These are phyloP conservation scores for Bryoglossum gracile DNA, from an alignment of 495 filamentous ascomycete genomes.

Conservation along the genomic window DNA sequence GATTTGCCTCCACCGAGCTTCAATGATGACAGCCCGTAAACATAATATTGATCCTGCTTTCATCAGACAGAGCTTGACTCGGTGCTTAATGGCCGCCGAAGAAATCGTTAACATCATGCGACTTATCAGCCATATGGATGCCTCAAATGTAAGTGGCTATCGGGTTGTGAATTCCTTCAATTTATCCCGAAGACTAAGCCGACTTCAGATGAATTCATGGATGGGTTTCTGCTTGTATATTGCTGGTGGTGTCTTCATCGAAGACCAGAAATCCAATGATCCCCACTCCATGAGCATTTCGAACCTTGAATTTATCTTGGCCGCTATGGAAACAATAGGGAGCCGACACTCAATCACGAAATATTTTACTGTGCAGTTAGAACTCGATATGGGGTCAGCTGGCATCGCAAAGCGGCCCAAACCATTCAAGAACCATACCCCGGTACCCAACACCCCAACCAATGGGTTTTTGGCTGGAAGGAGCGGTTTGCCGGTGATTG, in stretches of 20 bases:
- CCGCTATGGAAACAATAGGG: conserved; percentile 80
- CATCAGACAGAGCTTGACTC: conserved; percentile 74
- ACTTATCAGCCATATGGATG: conserved; percentile 81
- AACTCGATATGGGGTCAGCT: conserved; percentile 66
- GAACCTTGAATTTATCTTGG: conserved; percentile 80
- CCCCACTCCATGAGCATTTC: conserved; percentile 69
- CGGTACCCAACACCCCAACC: neutral
- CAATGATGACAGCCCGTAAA: conserved; percentile 90
- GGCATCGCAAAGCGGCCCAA: neutral
- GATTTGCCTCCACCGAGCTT: conserved; percentile 94
- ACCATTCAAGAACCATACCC: neutral
- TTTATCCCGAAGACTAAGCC: too few relatives aligned
- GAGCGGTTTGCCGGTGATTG: neutral
- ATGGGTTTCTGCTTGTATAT: conserved; percentile 94
- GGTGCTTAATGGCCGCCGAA: conserved; percentile 86
- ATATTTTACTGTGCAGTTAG: conserved; percentile 87
- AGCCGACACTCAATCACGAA: conserved; percentile 82
- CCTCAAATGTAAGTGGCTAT: conserved; percentile 58
- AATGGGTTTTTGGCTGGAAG: neutral
- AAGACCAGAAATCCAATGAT: conserved; percentile 78
- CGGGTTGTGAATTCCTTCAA: neutral
- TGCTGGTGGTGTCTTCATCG: conserved; percentile 84
- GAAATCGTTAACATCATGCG: conserved; percentile 94
- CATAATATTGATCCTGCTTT: conserved; percentile 67
- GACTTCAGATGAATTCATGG: conserved; percentile 95